Evolutionary conservation across 495 filamentous ascomycete species (phyloP), one percentile per base, ranked within the genome.

Genomic region (Aspergillus nanangensis): DNA sequence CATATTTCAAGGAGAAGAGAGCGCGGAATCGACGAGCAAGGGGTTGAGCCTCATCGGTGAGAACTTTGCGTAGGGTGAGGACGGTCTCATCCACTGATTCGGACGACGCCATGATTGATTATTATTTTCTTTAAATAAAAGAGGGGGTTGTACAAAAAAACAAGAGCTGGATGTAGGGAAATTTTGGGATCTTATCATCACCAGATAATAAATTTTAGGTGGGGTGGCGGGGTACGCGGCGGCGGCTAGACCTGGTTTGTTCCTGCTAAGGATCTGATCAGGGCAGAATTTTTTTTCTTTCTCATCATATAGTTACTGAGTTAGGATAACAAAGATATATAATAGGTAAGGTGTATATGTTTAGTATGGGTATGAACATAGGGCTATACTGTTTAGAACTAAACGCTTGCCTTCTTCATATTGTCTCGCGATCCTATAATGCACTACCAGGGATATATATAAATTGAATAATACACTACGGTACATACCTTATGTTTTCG

Each of bases 1-100:
- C 72, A 65, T 96, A 83, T 69, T 97, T 97, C 43, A 99, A 82
- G 10, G 93, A 96, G 74, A 99, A 99, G 53, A 97, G 86, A 20
- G 93, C 94, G 57, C 93, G 91, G 71, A 97, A 99, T 45, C 92
- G 89, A 47, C 85, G 77, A 37, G 90, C 85, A 47, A 98, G 87
- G 19, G 92, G 83, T 46, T 84, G 81, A 23, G 74, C 65, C 68
- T 97, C 91, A 44, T 84, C 81, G 53, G 74, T 80, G 41, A 98
- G 83, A 52, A 84, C 82, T 53, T 83, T 74, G 57, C 90, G 87
- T 36, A 96, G 82, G 38, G 74, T 61, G 36, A 71, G 52, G 56
- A 91, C 55, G 4, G 67, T 70, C 36, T 52, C 48, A 48, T 67
- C 57, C 10, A 47, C 44, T 29, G 29, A 23, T 20, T 13, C 27